Base-by-base conservation (phyloP, 1,139 yeast species). In the Yamadazyma aaseri region DNA sequence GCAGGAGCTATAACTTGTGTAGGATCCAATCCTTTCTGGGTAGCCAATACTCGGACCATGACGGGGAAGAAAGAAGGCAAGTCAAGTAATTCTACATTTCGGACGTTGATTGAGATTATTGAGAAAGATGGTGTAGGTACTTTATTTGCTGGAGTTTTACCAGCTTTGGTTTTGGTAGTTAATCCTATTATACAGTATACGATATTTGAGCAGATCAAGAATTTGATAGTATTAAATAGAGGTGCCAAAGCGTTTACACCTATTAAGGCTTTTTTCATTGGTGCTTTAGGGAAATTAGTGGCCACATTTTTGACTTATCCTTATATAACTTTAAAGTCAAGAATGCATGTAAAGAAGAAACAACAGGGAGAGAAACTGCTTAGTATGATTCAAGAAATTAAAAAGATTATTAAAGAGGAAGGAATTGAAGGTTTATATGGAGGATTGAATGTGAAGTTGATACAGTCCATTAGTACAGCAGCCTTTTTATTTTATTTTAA, bases 11-110 rank as follows among this genome's bases (percentile, higher is more conserved):
- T 89, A 28, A 87, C 97, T 2, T 86, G 90, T 39, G 67, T 86
- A 15, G 74, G 84, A 12, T 81, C 96, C n/a, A 90, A 90, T 60
- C 97, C 97, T 22, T 81, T 89, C 49, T 89, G 97, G 97, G 95
- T 87, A 24, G 94, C 92, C 36, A 87, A 87, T 55, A 87, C 96
- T 2, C 71, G 96, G 41, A 67, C 69, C 60, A 81, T 84, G 81
- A 84, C 95, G 4, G 83, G 68, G 25, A 61, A 65, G 44, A 63
- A 64, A 42, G 25, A 32, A 18, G 26, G 26, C 10, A 29, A 29
- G 49, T 44, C 56, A 6, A 22, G 12, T 12, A 41, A 45, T n/a
- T 63, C 68, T 20, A 75, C 87, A 3, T 51, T 82, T 34, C 63
- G 59, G 26, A 74, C 84, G 4, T 58, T 89, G 35, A 38, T 72